Conservation (phyloP, 2,329 filamentous ascomycete genomes). For the Knoxdaviesia capensis region DNA sequence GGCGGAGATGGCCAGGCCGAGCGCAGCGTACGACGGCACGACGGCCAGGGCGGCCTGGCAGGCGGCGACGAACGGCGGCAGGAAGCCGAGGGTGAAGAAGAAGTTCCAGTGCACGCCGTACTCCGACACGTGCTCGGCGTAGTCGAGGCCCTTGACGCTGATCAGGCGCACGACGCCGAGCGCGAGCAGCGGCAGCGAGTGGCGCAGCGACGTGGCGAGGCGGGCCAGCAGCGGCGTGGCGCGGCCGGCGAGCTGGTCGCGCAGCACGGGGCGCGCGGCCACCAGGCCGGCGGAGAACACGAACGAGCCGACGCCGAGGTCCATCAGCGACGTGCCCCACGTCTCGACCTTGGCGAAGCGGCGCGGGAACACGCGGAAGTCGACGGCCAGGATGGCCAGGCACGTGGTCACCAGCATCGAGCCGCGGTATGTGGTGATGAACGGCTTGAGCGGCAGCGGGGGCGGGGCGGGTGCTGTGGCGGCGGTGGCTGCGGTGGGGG, state of each 20-base stretch:
- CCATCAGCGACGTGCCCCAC: slow-evolving; percentile 99
- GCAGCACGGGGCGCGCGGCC: slow-evolving; percentile 64
- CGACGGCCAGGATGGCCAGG: slow-evolving; percentile 84
- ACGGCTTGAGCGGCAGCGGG: slow-evolving; percentile 64
- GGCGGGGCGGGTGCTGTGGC: slow-evolving; percentile 5
- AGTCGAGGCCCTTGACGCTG: slow-evolving; percentile 85
- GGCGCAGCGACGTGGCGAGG: slow-evolving; percentile 47
- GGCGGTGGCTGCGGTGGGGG: slow-evolving; percentile 6
- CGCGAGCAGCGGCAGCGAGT: slow-evolving; percentile 63
- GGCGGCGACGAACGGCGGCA: slow-evolving; percentile 75
- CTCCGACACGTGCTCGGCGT: slow-evolving; percentile 91
- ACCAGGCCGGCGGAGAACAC: slow-evolving; percentile 87
- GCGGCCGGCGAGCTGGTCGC: slow-evolving; percentile 36
- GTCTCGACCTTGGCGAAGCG: slow-evolving; percentile 96
- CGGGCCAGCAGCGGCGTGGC: slow-evolving; percentile 31
- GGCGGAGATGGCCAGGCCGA: slow-evolving; percentile 49
- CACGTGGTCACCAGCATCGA: slow-evolving; percentile 84
- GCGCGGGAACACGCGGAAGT: slow-evolving; percentile 81
- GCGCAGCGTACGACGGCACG: slow-evolving; percentile 56
- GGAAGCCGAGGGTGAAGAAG: slow-evolving; percentile 82
- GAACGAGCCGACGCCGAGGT: slow-evolving; percentile 90
- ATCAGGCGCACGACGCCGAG: slow-evolving; percentile 66
- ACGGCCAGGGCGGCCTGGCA: slow-evolving; percentile 53
- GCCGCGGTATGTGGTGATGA: slow-evolving; percentile 79
- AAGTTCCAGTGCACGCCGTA: slow-evolving; percentile 99